Evolutionary conservation across 2,329 filamentous ascomycete species (phyloP).

Genomic region (Penicillium sp.): DNA sequence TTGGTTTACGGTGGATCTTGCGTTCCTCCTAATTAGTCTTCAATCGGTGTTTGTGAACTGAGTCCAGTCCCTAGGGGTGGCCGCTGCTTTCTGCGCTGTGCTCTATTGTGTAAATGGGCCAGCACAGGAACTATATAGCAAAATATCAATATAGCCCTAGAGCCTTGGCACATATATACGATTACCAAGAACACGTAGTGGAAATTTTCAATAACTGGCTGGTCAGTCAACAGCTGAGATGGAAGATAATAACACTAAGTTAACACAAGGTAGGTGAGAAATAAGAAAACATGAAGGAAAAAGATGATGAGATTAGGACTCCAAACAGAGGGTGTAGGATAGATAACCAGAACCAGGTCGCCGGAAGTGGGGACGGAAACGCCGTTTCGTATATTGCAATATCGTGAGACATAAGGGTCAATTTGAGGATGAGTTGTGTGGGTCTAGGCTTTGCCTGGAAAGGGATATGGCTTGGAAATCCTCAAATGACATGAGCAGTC

Average conservation of each 20-base stretch:
- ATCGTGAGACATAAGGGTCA: conserved; percentile 28
- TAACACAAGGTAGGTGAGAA: conserved; percentile 9
- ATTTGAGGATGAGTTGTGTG: conserved; percentile 14
- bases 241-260: conserved; percentile 1
- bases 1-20: neutral
- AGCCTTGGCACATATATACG: neutral
- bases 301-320: conserved; percentile 1
- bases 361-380: conserved; percentile 16
- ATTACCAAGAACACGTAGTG: neutral
- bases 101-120: neutral
- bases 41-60: neutral
- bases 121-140: neutral
- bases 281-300: conserved; percentile 11
- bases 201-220: neutral
- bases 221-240: neutral
- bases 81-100: neutral
- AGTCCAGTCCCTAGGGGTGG: neutral
- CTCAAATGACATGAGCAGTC: neutral
- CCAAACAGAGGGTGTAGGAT: neutral
- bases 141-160: neutral
- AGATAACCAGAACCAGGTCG: conserved; percentile 11
- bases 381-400: conserved; percentile 22
- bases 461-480: neutral
- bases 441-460: conserved; percentile 8
- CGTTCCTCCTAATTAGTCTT: neutral